phyloP scores from a whole-genome alignment of 2,329 filamentous ascomycete genomes.

The Pezicula rhizophila region DNA sequence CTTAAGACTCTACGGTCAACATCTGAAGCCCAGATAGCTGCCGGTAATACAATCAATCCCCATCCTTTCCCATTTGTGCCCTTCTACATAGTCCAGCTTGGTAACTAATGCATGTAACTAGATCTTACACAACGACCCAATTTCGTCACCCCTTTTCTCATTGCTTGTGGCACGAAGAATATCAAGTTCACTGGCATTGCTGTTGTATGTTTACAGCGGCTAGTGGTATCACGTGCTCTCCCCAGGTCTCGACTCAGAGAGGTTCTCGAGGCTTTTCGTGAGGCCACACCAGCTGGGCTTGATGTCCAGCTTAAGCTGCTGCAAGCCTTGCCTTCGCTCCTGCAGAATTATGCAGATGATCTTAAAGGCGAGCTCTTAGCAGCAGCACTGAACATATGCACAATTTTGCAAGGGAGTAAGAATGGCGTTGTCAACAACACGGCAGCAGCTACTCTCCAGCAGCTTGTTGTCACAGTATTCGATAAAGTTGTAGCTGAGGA shows the following conservation, averaged over 20 bases:
- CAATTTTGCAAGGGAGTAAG: conserved; percentile 84
- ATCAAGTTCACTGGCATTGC: conserved; percentile 83
- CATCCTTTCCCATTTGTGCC: not conserved
- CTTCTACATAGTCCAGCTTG: not conserved
- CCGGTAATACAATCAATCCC: conserved; percentile 19
- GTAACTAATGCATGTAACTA: conserved; percentile 30
- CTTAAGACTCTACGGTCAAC: conserved; percentile 69
- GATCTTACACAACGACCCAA: conserved; percentile 76
- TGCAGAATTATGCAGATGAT: conserved; percentile 84
- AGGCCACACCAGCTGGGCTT: conserved; percentile 72
- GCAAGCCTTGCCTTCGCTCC: conserved; percentile 79
- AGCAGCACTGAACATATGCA: conserved; percentile 82
- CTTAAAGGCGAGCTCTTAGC: conserved; percentile 77
- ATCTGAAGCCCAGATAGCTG: conserved; percentile 55
- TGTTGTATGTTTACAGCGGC: conserved; percentile 79
- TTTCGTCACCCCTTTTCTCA: conserved; percentile 89
- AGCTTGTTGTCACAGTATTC: conserved; percentile 86
- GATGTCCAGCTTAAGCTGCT: conserved; percentile 96
- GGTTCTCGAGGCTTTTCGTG: conserved; percentile 79
- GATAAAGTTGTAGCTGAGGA: conserved; percentile 85
- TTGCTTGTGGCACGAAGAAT: conserved; percentile 87
- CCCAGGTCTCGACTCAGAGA: conserved; percentile 76
- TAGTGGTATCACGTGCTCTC: conserved; percentile 76
- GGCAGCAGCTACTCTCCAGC: conserved; percentile 91
- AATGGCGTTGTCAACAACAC: conserved; percentile 93